Percentiles rank a stretch among this genome's conserved stretches.
Evolutionary conservation across 768 basidiomycete genomes (phyloP).

Genomic region (Tulasnella sp.): DNA sequence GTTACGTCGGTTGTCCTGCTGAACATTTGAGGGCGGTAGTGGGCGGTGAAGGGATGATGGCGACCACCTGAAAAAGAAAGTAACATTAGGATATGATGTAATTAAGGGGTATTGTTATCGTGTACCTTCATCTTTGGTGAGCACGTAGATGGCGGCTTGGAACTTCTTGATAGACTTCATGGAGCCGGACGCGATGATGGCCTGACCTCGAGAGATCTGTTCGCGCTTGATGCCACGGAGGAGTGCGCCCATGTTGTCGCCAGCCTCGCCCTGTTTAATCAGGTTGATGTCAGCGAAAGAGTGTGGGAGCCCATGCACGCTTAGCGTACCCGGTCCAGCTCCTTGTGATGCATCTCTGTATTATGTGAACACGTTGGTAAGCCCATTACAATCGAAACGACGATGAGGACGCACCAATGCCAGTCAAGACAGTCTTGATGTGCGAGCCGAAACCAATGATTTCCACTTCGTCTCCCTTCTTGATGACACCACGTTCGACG

Average conservation of each 20-base stretch:
- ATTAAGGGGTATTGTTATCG: background rate
- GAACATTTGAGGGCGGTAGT: slow-evolving; percentile 94
- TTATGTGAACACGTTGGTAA: background rate
- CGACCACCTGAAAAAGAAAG: slow-evolving; percentile 45
- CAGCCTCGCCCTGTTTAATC: slow-evolving; percentile 69
- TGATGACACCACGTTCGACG: slow-evolving; percentile 84
- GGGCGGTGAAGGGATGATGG: slow-evolving; percentile 82
- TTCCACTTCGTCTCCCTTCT: slow-evolving; percentile 90
- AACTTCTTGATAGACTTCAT: slow-evolving; percentile 95
- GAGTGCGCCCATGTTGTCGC: slow-evolving; percentile 98
- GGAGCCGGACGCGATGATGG: slow-evolving; percentile 77
- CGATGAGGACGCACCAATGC: slow-evolving; percentile 52
- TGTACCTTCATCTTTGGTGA: slow-evolving; percentile 73
- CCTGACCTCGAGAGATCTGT: slow-evolving; percentile 86
- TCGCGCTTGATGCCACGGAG: slow-evolving; percentile 97
- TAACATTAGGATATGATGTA: background rate
- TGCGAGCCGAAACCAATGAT: slow-evolving; percentile 72
- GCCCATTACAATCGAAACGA: background rate
- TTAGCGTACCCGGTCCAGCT: slow-evolving; percentile 71
- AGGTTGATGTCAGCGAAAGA: background rate
- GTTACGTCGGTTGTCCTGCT: slow-evolving; percentile 93
- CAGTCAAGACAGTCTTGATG: slow-evolving; percentile 89
- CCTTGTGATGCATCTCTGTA: slow-evolving; percentile 99
- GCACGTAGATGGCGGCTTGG: slow-evolving; percentile 82
- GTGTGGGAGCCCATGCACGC: background rate